Base-by-base conservation (phyloP, 495 filamentous ascomycete genomes). In the Penicillium longicatenatum region DNA sequence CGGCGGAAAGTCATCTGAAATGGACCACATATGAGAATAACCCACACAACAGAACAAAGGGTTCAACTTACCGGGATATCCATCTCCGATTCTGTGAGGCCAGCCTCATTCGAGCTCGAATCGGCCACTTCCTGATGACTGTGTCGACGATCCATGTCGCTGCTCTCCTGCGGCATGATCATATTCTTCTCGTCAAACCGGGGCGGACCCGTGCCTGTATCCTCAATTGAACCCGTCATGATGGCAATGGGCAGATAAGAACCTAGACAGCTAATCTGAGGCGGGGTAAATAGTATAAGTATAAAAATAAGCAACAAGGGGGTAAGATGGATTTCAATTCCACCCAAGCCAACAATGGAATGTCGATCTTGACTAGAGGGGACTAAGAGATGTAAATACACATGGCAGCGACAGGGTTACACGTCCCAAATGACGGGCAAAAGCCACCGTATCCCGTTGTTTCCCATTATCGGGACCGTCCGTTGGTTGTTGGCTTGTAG, bases 1-100 rank as follows among this genome's bases (percentile, higher is more conserved):
- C 82, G 73, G 24, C 70, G 75, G 41, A 80, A 76, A 21, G 80
- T 79, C 81, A 88, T 84, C 81, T 86, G 53, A 31, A 21, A 26
- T 26, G 4, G 19, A 30, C 6, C 9, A 6, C 6, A 51, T n/a
- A 39, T 51, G 7, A 37, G 14, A n/a, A 43, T 30, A 10, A 20
- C 8, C 6, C 37, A 39, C 33, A 22, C 17, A 37, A 14, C n/a
- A 37, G 17, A 14, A 4, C 21, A n/a, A 16, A 22, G 16, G 19
- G 21, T 17, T 50, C 22, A 52, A 19, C 55, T 21, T 52, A 67
- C 62, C 3, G 61, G 61, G 37, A 65, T 55, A 49, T 70, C 58
- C 35, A 55, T 58, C 39, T 63, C 63, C 24, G 62, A 57, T 53
- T 68, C 66, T 37, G 61, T 52, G 26, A 65, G 56, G 9, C 54